Evolutionary conservation across 208 protist genomes (phyloP).

Genomic region (Herpetomonas samuelpessoai): DNA sequence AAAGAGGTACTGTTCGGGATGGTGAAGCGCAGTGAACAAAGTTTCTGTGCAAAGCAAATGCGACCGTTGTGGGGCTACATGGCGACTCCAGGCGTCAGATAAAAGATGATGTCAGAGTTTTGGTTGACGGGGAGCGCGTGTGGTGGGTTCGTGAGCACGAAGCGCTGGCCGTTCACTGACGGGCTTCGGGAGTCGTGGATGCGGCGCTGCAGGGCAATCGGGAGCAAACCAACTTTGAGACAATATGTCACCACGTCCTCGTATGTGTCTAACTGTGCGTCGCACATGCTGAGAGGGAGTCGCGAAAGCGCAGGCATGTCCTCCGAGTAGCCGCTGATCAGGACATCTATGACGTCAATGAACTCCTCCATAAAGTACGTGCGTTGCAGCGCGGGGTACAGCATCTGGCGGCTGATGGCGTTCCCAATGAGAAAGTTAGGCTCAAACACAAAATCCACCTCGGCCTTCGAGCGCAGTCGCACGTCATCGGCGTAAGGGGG

Average conservation of each 20-base stretch:
- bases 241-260: constrained; percentile 69
- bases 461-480: constrained; percentile 53
- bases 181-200: constrained; percentile 57
- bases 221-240: constrained; percentile 59
- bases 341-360: constrained; percentile 72
- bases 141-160: constrained; percentile 82
- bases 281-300: constrained; percentile 46
- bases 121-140: constrained; percentile 47
- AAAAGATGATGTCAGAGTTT: constrained; percentile 64
- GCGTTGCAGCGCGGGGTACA: constrained; percentile 61
- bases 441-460: constrained; percentile 78
- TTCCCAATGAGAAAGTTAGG: constrained; percentile 86
- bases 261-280: constrained; percentile 61
- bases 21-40: too few relatives aligned
- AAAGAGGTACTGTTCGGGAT: too few relatives aligned
- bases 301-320: constrained; percentile 58
- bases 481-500: constrained; percentile 63
- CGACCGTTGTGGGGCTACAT: background rate
- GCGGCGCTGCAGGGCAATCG: constrained; percentile 67
- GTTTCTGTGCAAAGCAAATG: too few relatives aligned
- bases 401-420: constrained; percentile 74
- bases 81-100: constrained; percentile 41
- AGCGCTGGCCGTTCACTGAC: constrained; percentile 67
- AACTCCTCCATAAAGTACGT: constrained; percentile 85
- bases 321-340: constrained; percentile 61